Evolutionary conservation across 208 protist species (phyloP).

Genomic region (Trypanosoma brucei): DNA sequence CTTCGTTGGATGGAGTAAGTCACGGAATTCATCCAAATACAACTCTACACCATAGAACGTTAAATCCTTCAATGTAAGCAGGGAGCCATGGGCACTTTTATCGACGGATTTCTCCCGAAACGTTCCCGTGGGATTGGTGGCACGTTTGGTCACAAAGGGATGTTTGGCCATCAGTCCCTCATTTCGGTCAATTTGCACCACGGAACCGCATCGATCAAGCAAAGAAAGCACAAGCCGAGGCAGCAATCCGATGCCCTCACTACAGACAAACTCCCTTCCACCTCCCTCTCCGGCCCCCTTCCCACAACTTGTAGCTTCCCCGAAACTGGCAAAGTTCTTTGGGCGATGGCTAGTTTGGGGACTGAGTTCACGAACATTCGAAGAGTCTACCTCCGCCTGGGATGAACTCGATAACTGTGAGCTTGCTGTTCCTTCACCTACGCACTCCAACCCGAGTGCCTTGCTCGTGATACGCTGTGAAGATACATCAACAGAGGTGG

Average conservation of each 20-base stretch:
- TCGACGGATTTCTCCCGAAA: constrained; percentile 5
- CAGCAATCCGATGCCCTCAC: constrained; percentile 61
- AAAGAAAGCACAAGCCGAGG: constrained; percentile 74
- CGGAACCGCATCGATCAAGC: constrained; percentile 61
- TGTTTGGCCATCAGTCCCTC: background rate
- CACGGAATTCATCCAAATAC: constrained; percentile 79
- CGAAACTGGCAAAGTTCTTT: background rate
- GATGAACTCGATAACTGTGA: constrained; percentile 6
- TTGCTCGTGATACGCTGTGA: background rate
- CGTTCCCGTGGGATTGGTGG: background rate
- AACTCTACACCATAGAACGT: constrained; percentile 84
- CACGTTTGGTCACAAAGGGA: background rate
- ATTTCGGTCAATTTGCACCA: constrained; percentile 32
- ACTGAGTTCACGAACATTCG: constrained; percentile 3
- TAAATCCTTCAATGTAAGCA: constrained; percentile 58
- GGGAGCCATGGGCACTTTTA: constrained; percentile 2
- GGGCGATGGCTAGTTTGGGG: background rate
- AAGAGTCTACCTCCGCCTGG: constrained; percentile 4
- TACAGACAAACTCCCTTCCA: background rate
- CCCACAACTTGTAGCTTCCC: constrained; percentile 13
- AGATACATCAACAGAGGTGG: background rate
- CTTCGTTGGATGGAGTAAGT: constrained; percentile 77
- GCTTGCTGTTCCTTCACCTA: constrained; percentile 1
- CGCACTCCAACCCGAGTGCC: background rate
- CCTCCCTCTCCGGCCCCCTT: background rate